Evolutionary conservation across 305 asterid species (phyloP), one percentile per base, ranked within the genome.

Genomic region (Rubia balearica): DNA sequence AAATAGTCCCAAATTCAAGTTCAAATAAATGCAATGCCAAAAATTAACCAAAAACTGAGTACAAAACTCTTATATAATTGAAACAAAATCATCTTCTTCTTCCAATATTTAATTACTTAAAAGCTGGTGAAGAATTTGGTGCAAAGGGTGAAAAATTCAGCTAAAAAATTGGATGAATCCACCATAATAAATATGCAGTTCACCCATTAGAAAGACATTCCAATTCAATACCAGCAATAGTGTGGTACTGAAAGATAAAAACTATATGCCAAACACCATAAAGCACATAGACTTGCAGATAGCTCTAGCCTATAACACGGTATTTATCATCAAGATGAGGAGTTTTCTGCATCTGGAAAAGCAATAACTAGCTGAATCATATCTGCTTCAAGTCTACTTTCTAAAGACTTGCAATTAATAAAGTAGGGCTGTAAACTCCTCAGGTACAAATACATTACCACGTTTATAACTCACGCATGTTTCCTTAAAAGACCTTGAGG

Each of bases 321-420:
- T 65, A 65, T 19, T 19, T 65, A 41, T 10, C 46, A 19, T 6
- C 30, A 42, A 0, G 17, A 61, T 38, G 19, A 33, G 43, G 13
- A 8, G 48, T 19, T 21, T 43, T 7, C 38, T 65, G 7, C 41
- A 42, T 43, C 69, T n/a, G n/a, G 53, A 49, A 64, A 16, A 65
- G 45, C 53, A 65, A 48, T 5, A 42, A 21, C 55, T 42, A 42
- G 56, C 56, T 1, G 70, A 21, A 65, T 43, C 19, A 41, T 42
- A 45, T 65, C 69, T 65, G 56, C 70, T 65, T 43, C 40, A 21
- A 42, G 40, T 19, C 16, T 41, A 45, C 69, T 30, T 60, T 27
- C 40, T 33, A 5, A 65, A 43, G 36, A 2, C 48, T 16, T 38
- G 6, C 14, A 2, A 38, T 33, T 33, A 33, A 33, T 33, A 33